phyloP scores from a whole-genome alignment of 768 basidiomycete species.

The Royoungia palumana region DNA sequence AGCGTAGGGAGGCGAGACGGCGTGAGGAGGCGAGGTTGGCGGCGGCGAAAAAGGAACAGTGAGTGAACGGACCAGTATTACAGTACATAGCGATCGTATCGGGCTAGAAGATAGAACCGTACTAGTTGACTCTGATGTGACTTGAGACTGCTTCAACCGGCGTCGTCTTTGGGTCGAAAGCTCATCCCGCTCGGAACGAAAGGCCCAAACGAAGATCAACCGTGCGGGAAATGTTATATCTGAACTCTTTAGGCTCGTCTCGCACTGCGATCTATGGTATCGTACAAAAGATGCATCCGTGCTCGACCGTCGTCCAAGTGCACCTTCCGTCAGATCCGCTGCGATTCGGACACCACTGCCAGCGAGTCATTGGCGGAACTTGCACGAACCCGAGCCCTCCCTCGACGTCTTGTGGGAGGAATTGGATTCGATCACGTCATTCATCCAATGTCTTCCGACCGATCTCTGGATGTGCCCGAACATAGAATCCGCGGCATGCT shows the following conservation, averaged over 20 bases:
- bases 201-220: too few relatives aligned
- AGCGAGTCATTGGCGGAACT: constrained; percentile 24
- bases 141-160: too few relatives aligned
- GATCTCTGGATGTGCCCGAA: constrained; percentile 32
- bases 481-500: constrained; percentile 12
- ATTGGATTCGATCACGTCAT: constrained; percentile 19
- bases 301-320: constrained; percentile 26
- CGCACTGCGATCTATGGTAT: too few relatives aligned
- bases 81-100: too few relatives aligned
- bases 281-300: constrained; percentile 17
- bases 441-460: constrained; percentile 26
- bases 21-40: constrained; percentile 37
- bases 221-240: too few relatives aligned
- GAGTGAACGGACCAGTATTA: neutral
- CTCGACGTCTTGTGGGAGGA: constrained; percentile 25
- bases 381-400: constrained; percentile 22
- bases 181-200: too few relatives aligned
- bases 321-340: constrained; percentile 25
- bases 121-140: too few relatives aligned
- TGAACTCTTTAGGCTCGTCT: too few relatives aligned
- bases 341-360: neutral
- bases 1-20: constrained; percentile 66
- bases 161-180: too few relatives aligned
- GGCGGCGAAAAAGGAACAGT: constrained; percentile 39
- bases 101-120: neutral